A percentile compares a stretch with the other conserved stretches of the same genome.
Conservation (phyloP, 176 grass and related monocot genomes). For the Poa pratensis region DNA sequence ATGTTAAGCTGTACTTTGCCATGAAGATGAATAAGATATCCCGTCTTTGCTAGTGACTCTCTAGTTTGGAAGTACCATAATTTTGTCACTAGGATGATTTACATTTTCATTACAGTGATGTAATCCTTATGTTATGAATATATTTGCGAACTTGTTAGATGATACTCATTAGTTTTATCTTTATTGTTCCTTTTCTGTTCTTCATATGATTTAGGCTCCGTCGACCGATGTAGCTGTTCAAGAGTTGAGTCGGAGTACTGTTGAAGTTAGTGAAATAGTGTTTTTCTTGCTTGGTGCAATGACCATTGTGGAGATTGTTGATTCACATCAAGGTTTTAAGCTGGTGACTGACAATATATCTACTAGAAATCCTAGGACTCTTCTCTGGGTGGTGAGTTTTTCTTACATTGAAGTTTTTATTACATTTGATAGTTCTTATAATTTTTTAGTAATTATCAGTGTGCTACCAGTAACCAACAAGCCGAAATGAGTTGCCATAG, state of each 20-base stretch:
- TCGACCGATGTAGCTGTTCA: conserved; percentile 80
- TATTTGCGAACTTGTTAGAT: neutral
- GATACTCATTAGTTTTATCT: neutral
- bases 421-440: conserved; percentile 11
- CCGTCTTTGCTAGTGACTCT: conserved; percentile 8
- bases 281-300: conserved; percentile 99
- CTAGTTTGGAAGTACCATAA: neutral
- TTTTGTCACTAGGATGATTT: neutral
- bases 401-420: conserved; percentile 7
- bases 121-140: conserved; percentile 11
- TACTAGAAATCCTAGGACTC: conserved; percentile 78
- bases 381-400: conserved; percentile 95
- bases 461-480: conserved; percentile 10
- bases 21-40: conserved; percentile 1
- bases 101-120: neutral
- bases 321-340: conserved; percentile 99
- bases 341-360: conserved; percentile 96
- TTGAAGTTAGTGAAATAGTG: conserved; percentile 97
- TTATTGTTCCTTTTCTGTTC: conserved; percentile 38
- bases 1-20: neutral
- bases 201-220: conserved; percentile 67
- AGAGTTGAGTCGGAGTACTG: conserved; percentile 71
- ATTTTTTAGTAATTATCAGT: neutral
- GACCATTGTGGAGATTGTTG: conserved; percentile 99
- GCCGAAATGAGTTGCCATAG: neutral